Base-by-base conservation (phyloP, 805 yeast species). In the Wickerhamiella parazyma region DNA sequence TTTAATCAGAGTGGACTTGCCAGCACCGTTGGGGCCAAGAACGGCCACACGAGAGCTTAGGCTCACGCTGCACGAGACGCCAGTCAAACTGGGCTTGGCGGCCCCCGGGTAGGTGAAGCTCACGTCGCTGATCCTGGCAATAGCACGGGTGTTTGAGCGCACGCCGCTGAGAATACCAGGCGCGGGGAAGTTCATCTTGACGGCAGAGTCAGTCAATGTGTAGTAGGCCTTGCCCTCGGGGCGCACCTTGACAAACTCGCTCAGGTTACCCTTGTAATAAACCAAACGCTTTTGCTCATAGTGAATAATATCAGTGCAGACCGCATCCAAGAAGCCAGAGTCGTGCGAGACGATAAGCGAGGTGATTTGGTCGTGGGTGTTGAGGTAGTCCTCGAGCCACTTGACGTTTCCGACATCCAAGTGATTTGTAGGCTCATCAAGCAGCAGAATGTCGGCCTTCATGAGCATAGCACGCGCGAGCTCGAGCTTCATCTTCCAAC, bases 401-500 rank as follows among this genome's bases (percentile, higher is more conserved):
- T 80, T 75, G 47, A 91, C 97, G 56, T 89, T 89, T 36, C 75
- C 69, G 40, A 85, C 95, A 69, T 91, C 98, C 73, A 89, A 76
- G 69, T 89, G 98, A 68, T 89, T 89, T 51, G 98, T 89, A 63
- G 98, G 98, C 75, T 89, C 98, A 66, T 89, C 98, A 59, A 89
- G 72, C 54, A 89, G 70, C 57, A 89, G 72, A 45, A 89, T 87
- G 66, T 89, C 98, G 28, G 97, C 98, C 64, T 79, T 85, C 85
- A 86, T 83, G 54, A 89, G 70, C 95, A 89, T 87, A 29, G 97
- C 98, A 68, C 96, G 80, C n/a, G 97, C 98, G 57, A 89, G 71
- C 66, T 87, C 97, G 54, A 89, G 73, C 68, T 89, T 89, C 98
- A 89, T 89, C 67, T 91, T 91, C 98, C 98, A 89, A 64, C 98